A percentile compares a stretch with the other conserved stretches of the same genome.
These are phyloP conservation scores for Neopestalotiopsis clavispora DNA, from an alignment of 2,329 filamentous ascomycete species.

Conservation along the genomic window DNA sequence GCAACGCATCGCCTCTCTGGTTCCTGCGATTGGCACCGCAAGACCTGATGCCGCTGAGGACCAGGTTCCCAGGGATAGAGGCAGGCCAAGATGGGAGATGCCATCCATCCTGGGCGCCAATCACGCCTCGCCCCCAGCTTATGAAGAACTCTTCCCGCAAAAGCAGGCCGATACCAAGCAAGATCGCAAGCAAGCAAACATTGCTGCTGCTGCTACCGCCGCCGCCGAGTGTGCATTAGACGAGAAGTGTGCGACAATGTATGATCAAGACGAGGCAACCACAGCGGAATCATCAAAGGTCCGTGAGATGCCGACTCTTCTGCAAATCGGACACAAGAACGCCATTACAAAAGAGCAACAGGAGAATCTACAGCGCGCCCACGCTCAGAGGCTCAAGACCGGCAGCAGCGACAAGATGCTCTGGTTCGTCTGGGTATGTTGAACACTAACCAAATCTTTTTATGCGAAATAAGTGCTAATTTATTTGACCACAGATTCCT, in stretches of 20 bases:
- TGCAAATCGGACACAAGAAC: slow-evolving; percentile 67
- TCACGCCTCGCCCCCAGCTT: slow-evolving; percentile 70
- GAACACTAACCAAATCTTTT: background rate
- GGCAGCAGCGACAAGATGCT: slow-evolving; percentile 68
- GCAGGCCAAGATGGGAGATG: slow-evolving; percentile 71
- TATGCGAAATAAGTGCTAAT: slow-evolving; percentile 3
- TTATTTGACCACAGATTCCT: slow-evolving; percentile 37
- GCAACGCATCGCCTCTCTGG: slow-evolving; percentile 73
- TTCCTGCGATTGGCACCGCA: slow-evolving; percentile 65
- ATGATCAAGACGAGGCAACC: slow-evolving; percentile 46
- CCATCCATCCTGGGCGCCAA: slow-evolving; percentile 56
- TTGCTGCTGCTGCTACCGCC: slow-evolving; percentile 53
- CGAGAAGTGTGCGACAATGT: slow-evolving; percentile 58
- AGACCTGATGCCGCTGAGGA: slow-evolving; percentile 53
- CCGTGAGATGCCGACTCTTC: slow-evolving; percentile 43
- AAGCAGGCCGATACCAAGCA: slow-evolving; percentile 57
- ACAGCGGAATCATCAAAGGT: slow-evolving; percentile 35
- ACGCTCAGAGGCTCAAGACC: slow-evolving; percentile 67
- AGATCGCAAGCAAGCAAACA: slow-evolving; percentile 47
- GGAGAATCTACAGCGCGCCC: slow-evolving; percentile 64
- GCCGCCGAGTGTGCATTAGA: slow-evolving; percentile 64
- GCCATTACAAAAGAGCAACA: slow-evolving; percentile 69
- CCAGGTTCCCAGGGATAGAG: slow-evolving; percentile 47
- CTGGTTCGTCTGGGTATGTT: slow-evolving; percentile 69
- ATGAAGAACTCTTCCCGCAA: slow-evolving; percentile 77